Percentiles rank a stretch among this genome's conserved stretches.
Evolutionary conservation across 1,284 basidiomycete species (phyloP).

Genomic region (Pseudozyma pruni): DNA sequence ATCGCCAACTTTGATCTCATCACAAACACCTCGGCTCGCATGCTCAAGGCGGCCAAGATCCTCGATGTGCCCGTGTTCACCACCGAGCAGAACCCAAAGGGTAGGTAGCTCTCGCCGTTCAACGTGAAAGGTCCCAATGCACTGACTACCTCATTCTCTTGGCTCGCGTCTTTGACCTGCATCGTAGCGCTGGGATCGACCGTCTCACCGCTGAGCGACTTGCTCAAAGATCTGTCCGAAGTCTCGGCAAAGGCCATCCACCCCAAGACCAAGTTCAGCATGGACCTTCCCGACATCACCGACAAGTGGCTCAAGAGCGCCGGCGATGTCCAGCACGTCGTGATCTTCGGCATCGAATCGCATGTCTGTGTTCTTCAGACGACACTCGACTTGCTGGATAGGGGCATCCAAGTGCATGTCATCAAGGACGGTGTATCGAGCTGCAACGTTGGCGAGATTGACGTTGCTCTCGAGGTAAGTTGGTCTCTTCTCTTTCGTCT

Average conservation of each 20-base stretch:
- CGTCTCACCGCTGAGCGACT: constrained; percentile 73
- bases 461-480: constrained; percentile 72
- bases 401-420: constrained; percentile 75
- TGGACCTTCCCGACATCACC: constrained; percentile 78
- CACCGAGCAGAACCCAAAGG: constrained; percentile 85
- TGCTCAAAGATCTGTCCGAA: constrained; percentile 73
- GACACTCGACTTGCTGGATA: constrained; percentile 75
- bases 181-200: constrained; percentile 77
- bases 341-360: constrained; percentile 85
- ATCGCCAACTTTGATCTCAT: constrained; percentile 57
- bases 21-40: constrained; percentile 50
- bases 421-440: constrained; percentile 86
- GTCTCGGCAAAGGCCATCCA: constrained; percentile 74
- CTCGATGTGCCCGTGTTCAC: constrained; percentile 78
- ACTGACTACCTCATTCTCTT: neutral
- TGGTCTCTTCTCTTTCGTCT: neutral
- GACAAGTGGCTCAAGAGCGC: constrained; percentile 70
- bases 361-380: constrained; percentile 91
- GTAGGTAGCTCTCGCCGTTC: constrained; percentile 68
- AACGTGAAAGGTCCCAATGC: too few relatives aligned
- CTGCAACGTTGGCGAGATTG: constrained; percentile 74
- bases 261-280: constrained; percentile 83
- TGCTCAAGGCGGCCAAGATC: constrained; percentile 70
- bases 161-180: neutral
- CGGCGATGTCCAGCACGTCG: constrained; percentile 73